Evolutionary conservation across 2,329 filamentous ascomycete species (phyloP).

Genomic region (Blastomyces percursus): DNA sequence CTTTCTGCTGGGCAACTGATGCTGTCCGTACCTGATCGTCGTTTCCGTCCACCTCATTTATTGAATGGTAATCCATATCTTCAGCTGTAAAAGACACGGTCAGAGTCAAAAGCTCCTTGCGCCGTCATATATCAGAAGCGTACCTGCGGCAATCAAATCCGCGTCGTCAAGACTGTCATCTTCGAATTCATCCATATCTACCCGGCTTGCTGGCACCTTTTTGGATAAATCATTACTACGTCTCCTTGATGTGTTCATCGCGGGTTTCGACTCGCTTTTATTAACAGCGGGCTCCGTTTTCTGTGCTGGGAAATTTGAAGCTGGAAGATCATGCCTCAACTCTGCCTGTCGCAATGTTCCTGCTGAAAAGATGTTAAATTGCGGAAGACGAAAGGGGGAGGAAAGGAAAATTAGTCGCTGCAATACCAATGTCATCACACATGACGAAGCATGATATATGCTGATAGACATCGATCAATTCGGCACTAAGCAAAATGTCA

Average conservation of each 20-base stretch:
- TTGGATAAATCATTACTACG: constrained; percentile 16
- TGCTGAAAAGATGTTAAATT: constrained; percentile 30
- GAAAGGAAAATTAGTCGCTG: constrained; percentile 5
- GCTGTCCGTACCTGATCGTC: neutral
- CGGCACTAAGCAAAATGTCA: constrained; percentile 49
- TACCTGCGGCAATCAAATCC: constrained; percentile 39
- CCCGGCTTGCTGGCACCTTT: constrained; percentile 7
- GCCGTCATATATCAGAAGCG: constrained; percentile 5
- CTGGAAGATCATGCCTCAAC: constrained; percentile 40
- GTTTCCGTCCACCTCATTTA: constrained; percentile 10
- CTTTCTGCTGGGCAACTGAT: constrained; percentile 6
- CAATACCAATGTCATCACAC: constrained; percentile 69
- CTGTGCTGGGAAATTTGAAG: constrained; percentile 33
- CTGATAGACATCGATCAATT: constrained; percentile 45
- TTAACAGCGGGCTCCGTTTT: constrained; percentile 1
- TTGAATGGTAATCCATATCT: constrained; percentile 18
- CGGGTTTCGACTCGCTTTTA: neutral
- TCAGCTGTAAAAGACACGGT: constrained; percentile 6
- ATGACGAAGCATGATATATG: constrained; percentile 58
- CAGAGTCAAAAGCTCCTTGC: constrained; percentile 2
- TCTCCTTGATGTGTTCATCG: constrained; percentile 12
- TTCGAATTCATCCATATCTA: constrained; percentile 40
- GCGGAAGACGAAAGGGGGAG: neutral
- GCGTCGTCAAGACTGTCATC: constrained; percentile 44
- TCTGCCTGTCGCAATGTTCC: constrained; percentile 46